These are phyloP conservation scores for Collybia sp. DNA, from an alignment of 768 basidiomycete species.

Conservation along the genomic window DNA sequence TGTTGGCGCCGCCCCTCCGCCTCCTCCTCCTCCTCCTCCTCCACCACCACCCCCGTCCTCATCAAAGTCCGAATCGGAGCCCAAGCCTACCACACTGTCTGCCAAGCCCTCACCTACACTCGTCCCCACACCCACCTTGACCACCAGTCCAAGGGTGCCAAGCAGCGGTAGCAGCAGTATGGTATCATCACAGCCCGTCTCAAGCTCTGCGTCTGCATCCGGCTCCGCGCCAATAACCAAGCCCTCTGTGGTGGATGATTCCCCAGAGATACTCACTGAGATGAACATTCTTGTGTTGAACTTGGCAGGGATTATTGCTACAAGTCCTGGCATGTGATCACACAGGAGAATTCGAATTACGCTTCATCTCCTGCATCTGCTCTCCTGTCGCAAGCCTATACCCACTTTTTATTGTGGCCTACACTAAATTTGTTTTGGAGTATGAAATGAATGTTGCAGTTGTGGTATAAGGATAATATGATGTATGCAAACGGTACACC, in stretches of 20 bases:
- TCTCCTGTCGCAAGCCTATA: too few relatives aligned
- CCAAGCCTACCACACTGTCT: too few relatives aligned
- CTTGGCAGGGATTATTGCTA: neutral
- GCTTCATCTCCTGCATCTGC: too few relatives aligned
- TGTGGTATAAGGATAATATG: too few relatives aligned
- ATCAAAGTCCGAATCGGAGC: neutral
- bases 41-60: constrained; percentile 6
- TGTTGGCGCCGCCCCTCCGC: constrained; percentile 16
- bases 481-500: neutral
- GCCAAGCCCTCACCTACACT: constrained; percentile 14
- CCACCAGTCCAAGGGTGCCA: neutral
- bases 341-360: too few relatives aligned
- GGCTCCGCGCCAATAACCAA: too few relatives aligned
- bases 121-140: constrained; percentile 10
- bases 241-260: neutral
- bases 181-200: neutral
- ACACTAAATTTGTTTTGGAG: too few relatives aligned
- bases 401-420: too few relatives aligned
- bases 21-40: constrained; percentile 11
- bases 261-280: neutral
- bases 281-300: neutral
- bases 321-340: neutral
- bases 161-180: constrained; percentile 8
- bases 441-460: too few relatives aligned
- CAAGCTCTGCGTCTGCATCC: too few relatives aligned